Evolutionary conservation across 1,284 basidiomycete species (phyloP).

Genomic region (Pascua guehoae): DNA sequence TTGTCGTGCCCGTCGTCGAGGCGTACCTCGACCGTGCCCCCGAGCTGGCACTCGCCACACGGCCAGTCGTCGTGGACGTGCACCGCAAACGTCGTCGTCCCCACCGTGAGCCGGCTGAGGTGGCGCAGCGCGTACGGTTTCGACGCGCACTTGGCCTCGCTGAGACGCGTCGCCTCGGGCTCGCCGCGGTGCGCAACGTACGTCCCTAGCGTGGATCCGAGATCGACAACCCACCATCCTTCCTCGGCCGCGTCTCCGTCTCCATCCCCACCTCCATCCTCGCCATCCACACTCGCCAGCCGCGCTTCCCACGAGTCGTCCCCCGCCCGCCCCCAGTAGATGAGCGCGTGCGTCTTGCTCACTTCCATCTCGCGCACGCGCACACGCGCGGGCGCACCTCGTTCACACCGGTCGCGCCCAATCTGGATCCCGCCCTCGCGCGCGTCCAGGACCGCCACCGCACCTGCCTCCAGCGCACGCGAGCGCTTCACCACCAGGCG

Average conservation of each 20-base stretch:
- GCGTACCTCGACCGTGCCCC: constrained; percentile 28
- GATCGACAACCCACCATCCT: constrained; percentile 44
- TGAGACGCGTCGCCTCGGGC: constrained; percentile 12
- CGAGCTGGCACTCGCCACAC: constrained; percentile 38
- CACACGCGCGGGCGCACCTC: constrained; percentile 30
- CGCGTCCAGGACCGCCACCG: constrained; percentile 42
- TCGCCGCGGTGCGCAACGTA: constrained; percentile 28
- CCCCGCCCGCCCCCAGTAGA: constrained; percentile 23
- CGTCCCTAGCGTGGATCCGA: constrained; percentile 48
- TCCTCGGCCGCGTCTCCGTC: constrained; percentile 15
- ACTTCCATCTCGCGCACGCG: constrained; percentile 47
- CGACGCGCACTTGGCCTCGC: constrained; percentile 35
- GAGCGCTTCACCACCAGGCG: constrained; percentile 39
- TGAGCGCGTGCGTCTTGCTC: constrained; percentile 45
- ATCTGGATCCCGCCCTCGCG: constrained; percentile 40
- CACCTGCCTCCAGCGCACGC: constrained; percentile 18
- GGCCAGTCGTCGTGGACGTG: constrained; percentile 47
- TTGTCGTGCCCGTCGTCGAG: constrained; percentile 28
- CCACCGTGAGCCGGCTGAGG: constrained; percentile 32
- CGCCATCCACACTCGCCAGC: background rate
- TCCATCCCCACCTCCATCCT: background rate
- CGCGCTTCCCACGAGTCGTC: constrained; percentile 2
- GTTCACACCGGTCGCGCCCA: constrained; percentile 40
- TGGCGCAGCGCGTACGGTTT: constrained; percentile 32
- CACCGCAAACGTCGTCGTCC: constrained; percentile 35